A percentile compares a stretch with the other conserved stretches of the same genome.
Evolutionary conservation across 768 basidiomycete species (phyloP).

Genomic region (Lentinula sp.): DNA sequence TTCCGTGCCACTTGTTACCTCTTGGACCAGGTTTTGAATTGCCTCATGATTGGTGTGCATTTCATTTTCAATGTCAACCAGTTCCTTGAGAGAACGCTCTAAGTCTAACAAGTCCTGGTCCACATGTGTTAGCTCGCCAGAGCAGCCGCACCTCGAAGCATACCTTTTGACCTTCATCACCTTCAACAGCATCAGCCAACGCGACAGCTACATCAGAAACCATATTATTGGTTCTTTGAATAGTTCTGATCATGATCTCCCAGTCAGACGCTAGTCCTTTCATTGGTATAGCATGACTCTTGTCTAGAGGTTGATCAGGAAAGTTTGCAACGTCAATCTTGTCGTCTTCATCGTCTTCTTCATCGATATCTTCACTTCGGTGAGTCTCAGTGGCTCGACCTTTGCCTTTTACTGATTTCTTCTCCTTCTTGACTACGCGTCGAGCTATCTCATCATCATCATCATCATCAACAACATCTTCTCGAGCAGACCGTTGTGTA

Average conservation of each 20-base stretch:
- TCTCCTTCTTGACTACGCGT: constrained; percentile 21
- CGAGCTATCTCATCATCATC: constrained; percentile 33
- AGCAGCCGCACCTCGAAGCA: background rate
- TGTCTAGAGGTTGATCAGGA: constrained; percentile 58
- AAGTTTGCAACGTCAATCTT: constrained; percentile 59
- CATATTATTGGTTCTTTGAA: constrained; percentile 39
- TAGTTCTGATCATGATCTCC: constrained; percentile 44
- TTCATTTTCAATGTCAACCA: constrained; percentile 61
- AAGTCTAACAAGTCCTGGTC: constrained; percentile 50
- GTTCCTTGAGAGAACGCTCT: constrained; percentile 60
- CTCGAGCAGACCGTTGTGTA: constrained; percentile 25
- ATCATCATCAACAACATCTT: constrained; percentile 45
- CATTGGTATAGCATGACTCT: constrained; percentile 44
- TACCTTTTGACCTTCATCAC: constrained; percentile 47
- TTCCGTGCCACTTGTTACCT: constrained; percentile 46
- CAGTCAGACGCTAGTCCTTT: constrained; percentile 59
- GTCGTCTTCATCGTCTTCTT: constrained; percentile 42
- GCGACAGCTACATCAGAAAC: constrained; percentile 48
- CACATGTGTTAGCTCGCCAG: constrained; percentile 2
- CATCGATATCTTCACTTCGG: constrained; percentile 13
- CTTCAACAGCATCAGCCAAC: constrained; percentile 58
- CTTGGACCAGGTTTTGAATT: constrained; percentile 51
- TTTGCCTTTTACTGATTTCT: constrained; percentile 18
- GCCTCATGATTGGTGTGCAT: constrained; percentile 50
- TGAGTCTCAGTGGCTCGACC: constrained; percentile 12